phyloP scores from a whole-genome alignment of 2,329 filamentous ascomycete genomes.

The Pseudogymnoascus pannorum region DNA sequence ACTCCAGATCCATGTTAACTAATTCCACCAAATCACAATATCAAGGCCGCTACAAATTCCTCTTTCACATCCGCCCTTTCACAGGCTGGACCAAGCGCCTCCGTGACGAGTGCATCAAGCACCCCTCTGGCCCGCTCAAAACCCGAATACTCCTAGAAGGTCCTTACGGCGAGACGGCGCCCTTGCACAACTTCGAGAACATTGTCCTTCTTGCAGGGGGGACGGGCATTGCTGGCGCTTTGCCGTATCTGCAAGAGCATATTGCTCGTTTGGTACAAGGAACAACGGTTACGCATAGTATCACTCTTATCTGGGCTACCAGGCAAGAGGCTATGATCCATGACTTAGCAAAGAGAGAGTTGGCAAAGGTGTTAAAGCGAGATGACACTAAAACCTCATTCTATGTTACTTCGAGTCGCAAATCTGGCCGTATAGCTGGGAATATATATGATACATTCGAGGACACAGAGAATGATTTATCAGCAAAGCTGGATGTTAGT shows the following conservation, averaged over 20 bases:
- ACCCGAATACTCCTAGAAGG: constrained; percentile 37
- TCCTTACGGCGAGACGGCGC: constrained; percentile 37
- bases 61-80: constrained; percentile 44
- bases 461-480: background rate
- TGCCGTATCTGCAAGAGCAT: constrained; percentile 33
- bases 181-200: constrained; percentile 33
- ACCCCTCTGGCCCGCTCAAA: constrained; percentile 21
- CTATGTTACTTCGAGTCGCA: background rate
- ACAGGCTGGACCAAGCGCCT: constrained; percentile 44
- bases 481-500: background rate
- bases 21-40: background rate
- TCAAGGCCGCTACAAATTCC: constrained; percentile 30
- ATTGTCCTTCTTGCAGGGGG: constrained; percentile 40
- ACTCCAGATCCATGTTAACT: background rate
- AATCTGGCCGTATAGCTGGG: background rate
- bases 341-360: background rate
- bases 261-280: constrained; percentile 13
- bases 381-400: background rate
- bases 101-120: constrained; percentile 29
- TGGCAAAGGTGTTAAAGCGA: background rate
- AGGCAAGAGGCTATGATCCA: constrained; percentile 26
- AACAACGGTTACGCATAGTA: constrained; percentile 23
- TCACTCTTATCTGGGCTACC: constrained; percentile 36
- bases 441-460: background rate
- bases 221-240: constrained; percentile 37